These are phyloP conservation scores for Glomus cerebriforme DNA, from an alignment of 192 early-diverging fungal genomes.

Conservation along the genomic window DNA sequence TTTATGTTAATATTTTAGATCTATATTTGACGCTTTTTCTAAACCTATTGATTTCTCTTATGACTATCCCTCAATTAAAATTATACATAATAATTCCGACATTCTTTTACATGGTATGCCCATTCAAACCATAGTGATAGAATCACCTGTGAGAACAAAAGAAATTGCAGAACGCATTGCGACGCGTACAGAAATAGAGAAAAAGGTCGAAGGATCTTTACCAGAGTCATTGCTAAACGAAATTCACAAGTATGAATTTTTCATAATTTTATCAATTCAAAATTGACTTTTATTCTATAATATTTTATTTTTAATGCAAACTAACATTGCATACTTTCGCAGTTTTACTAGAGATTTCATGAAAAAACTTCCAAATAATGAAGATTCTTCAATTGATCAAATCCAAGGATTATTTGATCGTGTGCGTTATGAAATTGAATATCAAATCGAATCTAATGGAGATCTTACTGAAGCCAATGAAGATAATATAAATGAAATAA, in stretches of 20 bases:
- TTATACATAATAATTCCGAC: conserved; percentile 6
- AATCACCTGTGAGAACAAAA: conserved; percentile 2
- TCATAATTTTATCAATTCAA: not conserved
- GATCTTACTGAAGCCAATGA: not conserved
- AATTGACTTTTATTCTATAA: not conserved
- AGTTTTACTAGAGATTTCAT: conserved; percentile 15
- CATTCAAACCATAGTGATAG: conserved; percentile 25
- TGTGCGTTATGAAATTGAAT: not conserved
- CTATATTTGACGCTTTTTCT: conserved; percentile 14
- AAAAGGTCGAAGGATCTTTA: conserved; percentile 7
- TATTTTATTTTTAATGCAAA: not conserved
- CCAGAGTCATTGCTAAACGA: not conserved
- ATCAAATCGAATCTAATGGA: not conserved
- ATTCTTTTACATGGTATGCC: conserved; percentile 20
- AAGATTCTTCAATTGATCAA: conserved; percentile 2
- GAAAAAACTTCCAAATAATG: not conserved
- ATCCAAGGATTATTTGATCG: conserved; percentile 22
- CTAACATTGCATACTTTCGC: not conserved
- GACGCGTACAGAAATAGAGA: not conserved
- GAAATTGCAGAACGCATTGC: conserved; percentile 9
- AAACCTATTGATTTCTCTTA: not conserved
- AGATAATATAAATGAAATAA: conserved; percentile 31
- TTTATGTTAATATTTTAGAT: not conserved
- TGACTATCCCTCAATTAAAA: conserved; percentile 24
- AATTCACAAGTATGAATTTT: conserved; percentile 10